Conservation (phyloP, 2,329 filamentous ascomycete genomes). For the Cladosporium sp. region DNA sequence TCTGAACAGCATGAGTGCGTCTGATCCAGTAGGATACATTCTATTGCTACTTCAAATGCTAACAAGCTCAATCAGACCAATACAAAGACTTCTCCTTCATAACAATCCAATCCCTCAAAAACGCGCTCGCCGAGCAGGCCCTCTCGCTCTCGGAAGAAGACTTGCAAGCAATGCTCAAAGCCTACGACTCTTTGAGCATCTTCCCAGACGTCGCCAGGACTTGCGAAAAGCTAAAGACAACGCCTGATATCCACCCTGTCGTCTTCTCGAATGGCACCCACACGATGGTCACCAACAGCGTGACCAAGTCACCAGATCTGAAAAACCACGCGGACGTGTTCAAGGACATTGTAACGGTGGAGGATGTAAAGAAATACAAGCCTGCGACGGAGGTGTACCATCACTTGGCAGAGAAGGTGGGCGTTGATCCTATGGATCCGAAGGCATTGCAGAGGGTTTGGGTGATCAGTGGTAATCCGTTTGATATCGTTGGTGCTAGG, state of each 20-base stretch:
- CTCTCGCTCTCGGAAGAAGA: conserved; percentile 43
- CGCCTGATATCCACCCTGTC: conserved; percentile 48
- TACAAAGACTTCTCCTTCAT: conserved; percentile 62
- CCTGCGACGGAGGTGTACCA: conserved; percentile 59
- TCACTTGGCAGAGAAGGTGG: conserved; percentile 52
- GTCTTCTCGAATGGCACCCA: conserved; percentile 69
- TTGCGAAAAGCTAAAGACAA: conserved; percentile 44
- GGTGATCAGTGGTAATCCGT: conserved; percentile 69
- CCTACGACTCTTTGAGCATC: conserved; percentile 60
- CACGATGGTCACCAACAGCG: conserved; percentile 58
- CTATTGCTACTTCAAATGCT: background rate
- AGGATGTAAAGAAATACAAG: conserved; percentile 60
- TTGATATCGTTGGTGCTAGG: conserved; percentile 65
- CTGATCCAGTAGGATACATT: background rate
- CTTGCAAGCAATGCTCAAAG: conserved; percentile 53
- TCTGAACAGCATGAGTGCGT: conserved; percentile 67
- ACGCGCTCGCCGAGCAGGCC: conserved; percentile 59
- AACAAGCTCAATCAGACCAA: conserved; percentile 26
- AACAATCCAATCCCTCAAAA: conserved; percentile 57
- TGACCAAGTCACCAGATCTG: conserved; percentile 55
- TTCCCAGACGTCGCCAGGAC: conserved; percentile 61
- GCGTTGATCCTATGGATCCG: conserved; percentile 39
- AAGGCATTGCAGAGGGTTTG: conserved; percentile 52
- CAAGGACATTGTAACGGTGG: conserved; percentile 56
- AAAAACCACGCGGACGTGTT: conserved; percentile 48